These are phyloP conservation scores for Mortierella sp. DNA, from an alignment of 371 early-diverging fungal species.

Conservation along the genomic window DNA sequence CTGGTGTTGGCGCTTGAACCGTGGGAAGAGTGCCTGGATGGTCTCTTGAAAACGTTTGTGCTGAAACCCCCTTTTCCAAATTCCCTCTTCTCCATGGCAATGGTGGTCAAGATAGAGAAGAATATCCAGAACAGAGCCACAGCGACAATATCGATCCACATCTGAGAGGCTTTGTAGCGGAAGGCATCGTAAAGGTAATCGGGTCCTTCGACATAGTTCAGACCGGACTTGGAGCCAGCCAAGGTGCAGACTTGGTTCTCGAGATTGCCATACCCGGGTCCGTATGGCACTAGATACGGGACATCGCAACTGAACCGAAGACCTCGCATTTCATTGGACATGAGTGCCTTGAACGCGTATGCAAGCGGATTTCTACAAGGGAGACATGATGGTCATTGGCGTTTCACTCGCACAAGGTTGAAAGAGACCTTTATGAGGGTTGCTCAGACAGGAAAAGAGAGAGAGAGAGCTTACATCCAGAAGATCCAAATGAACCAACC, in stretches of 20 bases:
- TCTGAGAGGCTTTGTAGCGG: constrained; percentile 55
- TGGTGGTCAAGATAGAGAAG: constrained; percentile 54
- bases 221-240: constrained; percentile 65
- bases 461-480: constrained; percentile 56
- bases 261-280: constrained; percentile 63
- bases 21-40: too few species aligned
- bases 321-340: constrained; percentile 80
- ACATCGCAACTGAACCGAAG: constrained; percentile 62
- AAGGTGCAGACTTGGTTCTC: constrained; percentile 72
- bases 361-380: constrained; percentile 65
- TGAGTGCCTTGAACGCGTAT: constrained; percentile 75
- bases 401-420: too few species aligned
- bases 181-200: constrained; percentile 61
- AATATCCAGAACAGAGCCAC: constrained; percentile 58
- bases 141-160: constrained; percentile 60
- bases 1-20: too few species aligned
- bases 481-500: constrained; percentile 79
- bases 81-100: constrained; percentile 58
- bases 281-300: constrained; percentile 65
- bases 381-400: too few species aligned
- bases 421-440: too few species aligned
- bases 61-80: constrained; percentile 64
- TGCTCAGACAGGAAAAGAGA: too few species aligned
- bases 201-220: constrained; percentile 63
- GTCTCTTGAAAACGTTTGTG: constrained; percentile 60